Conservation (phyloP, 495 filamentous ascomycete species). For the Aspergillus panamensis region DNA sequence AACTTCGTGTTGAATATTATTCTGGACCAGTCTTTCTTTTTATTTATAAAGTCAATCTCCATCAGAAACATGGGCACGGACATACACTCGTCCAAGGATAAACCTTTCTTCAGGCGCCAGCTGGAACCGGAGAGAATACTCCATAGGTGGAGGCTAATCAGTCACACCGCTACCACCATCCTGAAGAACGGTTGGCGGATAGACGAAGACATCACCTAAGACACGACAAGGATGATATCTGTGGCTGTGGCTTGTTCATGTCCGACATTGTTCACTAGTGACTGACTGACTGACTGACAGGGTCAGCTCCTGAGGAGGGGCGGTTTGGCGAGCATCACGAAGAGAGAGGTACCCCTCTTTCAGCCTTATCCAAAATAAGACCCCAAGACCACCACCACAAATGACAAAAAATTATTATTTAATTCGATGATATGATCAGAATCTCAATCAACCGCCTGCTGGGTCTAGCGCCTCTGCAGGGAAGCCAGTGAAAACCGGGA, state of each 20-base stretch:
- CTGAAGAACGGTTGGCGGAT: background rate
- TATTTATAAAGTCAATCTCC: background rate
- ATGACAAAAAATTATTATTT: background rate
- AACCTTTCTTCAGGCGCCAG: background rate
- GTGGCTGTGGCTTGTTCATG: background rate
- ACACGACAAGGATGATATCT: background rate
- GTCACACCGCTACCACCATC: background rate
- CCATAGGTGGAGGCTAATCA: background rate
- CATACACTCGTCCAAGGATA: background rate
- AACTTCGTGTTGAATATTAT: background rate
- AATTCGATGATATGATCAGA: constrained; percentile 2
- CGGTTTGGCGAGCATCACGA: background rate
- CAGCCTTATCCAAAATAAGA: constrained; percentile 5
- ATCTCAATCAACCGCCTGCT: background rate
- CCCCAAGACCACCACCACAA: background rate
- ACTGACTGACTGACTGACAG: background rate
- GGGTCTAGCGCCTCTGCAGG: background rate
- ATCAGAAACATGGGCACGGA: background rate
- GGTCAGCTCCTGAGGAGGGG: background rate
- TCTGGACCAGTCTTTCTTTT: background rate
- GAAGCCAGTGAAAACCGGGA: background rate
- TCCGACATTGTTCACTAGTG: background rate
- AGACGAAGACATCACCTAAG: background rate
- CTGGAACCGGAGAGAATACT: background rate
- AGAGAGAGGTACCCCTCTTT: background rate